Percentiles rank a stretch among this genome's conserved stretches.
Conservation (phyloP, 306 rosid genomes). For the Dryas alaskensis region DNA sequence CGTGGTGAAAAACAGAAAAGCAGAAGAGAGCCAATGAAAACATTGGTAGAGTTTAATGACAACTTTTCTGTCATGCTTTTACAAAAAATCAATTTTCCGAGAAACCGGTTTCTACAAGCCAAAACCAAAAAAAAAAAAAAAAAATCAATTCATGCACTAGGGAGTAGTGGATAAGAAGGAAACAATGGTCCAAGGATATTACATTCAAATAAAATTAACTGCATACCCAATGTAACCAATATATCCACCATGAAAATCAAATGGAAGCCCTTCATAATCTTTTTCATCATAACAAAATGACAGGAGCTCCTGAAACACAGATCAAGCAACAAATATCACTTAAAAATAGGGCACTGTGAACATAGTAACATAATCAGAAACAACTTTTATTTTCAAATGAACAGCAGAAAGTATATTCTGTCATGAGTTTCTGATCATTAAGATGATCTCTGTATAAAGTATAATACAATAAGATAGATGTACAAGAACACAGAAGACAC, state of each 20-base stretch:
- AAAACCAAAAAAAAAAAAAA: background rate
- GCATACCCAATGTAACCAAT: conserved; percentile 96
- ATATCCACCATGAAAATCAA: conserved; percentile 94
- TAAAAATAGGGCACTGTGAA: background rate
- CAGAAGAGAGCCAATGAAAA: background rate
- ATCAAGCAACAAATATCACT: conserved; percentile 18
- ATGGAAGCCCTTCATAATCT: conserved; percentile 81
- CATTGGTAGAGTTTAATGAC: background rate
- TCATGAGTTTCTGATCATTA: background rate
- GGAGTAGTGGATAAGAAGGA: background rate
- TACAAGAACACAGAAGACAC: too few species aligned
- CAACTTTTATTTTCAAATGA: background rate
- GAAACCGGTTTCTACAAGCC: background rate
- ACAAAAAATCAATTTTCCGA: background rate
- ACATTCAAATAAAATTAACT: conserved; percentile 22
- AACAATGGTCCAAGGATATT: background rate
- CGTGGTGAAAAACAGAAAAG: background rate
- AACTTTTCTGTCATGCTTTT: background rate
- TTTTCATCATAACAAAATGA: conserved; percentile 56
- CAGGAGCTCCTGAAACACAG: conserved; percentile 68
- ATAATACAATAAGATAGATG: background rate
- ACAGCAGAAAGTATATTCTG: background rate
- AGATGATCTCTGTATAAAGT: background rate
- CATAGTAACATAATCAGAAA: background rate
- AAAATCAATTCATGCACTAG: background rate